A percentile compares a stretch with the other conserved stretches of the same genome.
These are phyloP conservation scores for Gastrodia elata DNA, from an alignment of 106 monocot species.

Conservation along the genomic window DNA sequence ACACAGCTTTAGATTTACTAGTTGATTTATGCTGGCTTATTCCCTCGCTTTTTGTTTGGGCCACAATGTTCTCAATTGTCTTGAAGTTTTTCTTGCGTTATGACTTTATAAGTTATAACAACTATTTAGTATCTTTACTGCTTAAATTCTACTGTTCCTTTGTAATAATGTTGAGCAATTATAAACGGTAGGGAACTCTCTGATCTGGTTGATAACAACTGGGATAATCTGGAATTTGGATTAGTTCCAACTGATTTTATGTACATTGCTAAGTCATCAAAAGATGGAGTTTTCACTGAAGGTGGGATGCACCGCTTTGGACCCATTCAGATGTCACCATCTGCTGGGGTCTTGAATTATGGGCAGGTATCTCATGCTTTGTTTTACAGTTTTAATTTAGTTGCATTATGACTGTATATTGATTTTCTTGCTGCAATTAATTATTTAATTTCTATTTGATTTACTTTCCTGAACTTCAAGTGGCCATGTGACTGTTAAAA, in stretches of 20 bases:
- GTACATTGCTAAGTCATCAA: conserved; percentile 61
- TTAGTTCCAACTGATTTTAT: conserved; percentile 73
- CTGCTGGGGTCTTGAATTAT: conserved; percentile 63
- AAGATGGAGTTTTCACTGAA: conserved; percentile 35
- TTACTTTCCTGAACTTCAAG: neutral
- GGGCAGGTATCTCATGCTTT: conserved; percentile 36
- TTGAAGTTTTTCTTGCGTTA: neutral
- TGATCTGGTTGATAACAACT: conserved; percentile 51
- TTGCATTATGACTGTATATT: neutral
- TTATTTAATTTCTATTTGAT: neutral
- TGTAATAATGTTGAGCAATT: conserved; percentile 5
- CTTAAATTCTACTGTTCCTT: neutral
- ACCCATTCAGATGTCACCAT: conserved; percentile 53
- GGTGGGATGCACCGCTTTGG: conserved; percentile 68
- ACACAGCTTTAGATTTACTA: too few species aligned
- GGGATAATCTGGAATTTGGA: conserved; percentile 81
- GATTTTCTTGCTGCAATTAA: neutral
- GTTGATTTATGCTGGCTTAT: too few species aligned
- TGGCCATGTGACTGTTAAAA: neutral
- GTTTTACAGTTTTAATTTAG: neutral
- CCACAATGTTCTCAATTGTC: neutral
- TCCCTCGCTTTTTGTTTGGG: too few species aligned
- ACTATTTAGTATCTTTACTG: neutral
- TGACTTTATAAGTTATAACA: neutral
- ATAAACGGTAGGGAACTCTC: conserved; percentile 23